Evolutionary conservation across 352 stramenopile genomes (phyloP), one percentile per base, ranked within the genome.

Genomic region (Globisporangium irregulare): DNA sequence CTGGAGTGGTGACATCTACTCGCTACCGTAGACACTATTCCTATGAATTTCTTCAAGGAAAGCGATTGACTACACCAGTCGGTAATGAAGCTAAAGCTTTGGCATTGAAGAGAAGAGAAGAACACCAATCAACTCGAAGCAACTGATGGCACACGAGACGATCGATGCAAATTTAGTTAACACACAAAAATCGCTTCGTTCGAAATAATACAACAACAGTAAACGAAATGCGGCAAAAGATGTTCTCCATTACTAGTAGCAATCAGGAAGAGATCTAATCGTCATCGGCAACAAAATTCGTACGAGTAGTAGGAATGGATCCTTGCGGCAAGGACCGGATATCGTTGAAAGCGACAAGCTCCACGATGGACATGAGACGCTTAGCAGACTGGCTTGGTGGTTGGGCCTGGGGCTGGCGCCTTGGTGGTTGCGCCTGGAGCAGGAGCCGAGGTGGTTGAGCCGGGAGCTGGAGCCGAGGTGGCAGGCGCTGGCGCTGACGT

Each of bases 401-500:
- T 36, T 36, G 32, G 32, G 1, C 32, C 32, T 36, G 32, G 32
- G 7, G 32, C 32, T 36, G 32, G 32, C 22, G 22, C 22, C 22
- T 24, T 24, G 22, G 22, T 24, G 22, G 22, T 24, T 24, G 22
- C 22, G 22, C 22, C 22, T 24, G 22, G 22, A 24, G 22, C 22
- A 24, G 22, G 22, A 8, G 32, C 32, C 3, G 32, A 36, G 32
- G 32, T 36, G 32, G 32, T 25, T 59, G 24, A 2, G 15, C 62
- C 3, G 22, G 22, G 22, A 24, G 22, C 22, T 24, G 22, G 22
- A 15, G 87, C 91, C 76, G 84, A 18, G 36, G 36, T 43, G 83
- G 27, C 76, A 24, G 22, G 22, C 22, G 22, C 22, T 72, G 56
- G 81, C 85, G 34, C 80, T 91, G 25, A 62, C 72, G 32, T 22